Evolutionary conservation across 371 early-diverging fungal genomes (phyloP).

Genomic region (Circinella minor): DNA sequence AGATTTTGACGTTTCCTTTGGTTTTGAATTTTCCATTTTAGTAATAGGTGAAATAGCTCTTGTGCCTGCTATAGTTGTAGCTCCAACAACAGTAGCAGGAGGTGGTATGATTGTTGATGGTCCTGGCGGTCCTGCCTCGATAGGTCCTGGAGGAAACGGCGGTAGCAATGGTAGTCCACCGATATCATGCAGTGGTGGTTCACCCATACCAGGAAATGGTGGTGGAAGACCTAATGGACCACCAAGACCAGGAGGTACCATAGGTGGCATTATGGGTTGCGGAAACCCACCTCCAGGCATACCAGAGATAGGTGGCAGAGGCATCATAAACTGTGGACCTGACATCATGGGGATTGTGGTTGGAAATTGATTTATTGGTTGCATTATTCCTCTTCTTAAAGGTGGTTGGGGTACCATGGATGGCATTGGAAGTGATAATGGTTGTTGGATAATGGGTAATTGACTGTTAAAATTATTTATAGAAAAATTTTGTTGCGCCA

Average conservation of each 20-base stretch:
- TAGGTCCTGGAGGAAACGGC: neutral
- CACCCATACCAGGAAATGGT: neutral
- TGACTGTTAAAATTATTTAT: neutral
- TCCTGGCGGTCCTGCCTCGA: neutral
- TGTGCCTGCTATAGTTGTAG: constrained; percentile 3
- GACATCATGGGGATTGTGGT: constrained; percentile 13
- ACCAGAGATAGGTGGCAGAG: constrained; percentile 3
- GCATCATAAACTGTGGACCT: constrained; percentile 1
- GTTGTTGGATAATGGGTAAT: neutral
- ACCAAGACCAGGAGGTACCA: neutral
- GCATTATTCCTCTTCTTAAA: neutral
- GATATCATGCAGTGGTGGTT: constrained; percentile 1
- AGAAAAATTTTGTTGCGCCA: neutral
- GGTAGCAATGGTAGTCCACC: neutral
- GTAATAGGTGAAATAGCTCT: neutral
- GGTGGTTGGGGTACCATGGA: neutral
- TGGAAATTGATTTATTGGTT: constrained; percentile 6
- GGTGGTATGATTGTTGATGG: neutral
- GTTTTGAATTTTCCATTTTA: neutral
- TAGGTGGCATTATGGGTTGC: constrained; percentile 7
- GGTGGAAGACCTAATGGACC: constrained; percentile 2
- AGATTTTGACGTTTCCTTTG: neutral
- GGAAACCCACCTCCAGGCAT: neutral
- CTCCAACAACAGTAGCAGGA: neutral
- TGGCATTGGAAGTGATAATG: no score